Conservation (phyloP, 2,329 filamentous ascomycete species). For the Clathrospora elynae region DNA sequence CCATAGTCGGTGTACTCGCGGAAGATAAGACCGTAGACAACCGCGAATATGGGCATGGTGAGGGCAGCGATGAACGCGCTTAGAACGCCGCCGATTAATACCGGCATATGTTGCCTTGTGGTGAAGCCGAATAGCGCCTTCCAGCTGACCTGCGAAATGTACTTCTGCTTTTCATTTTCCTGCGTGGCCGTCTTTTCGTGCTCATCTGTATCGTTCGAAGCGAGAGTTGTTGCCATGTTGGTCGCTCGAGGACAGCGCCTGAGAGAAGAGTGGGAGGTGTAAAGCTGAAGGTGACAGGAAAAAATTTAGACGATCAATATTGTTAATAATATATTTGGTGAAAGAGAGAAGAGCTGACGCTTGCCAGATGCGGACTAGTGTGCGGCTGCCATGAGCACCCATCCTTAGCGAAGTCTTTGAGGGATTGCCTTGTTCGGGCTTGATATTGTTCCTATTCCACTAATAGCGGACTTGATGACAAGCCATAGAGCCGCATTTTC, state of each 20-base stretch:
- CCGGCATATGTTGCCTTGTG: constrained; percentile 61
- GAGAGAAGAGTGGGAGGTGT: neutral
- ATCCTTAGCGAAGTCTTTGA: constrained; percentile 3
- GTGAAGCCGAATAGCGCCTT: constrained; percentile 74
- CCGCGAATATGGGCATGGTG: constrained; percentile 67
- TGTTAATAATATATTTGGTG: constrained; percentile 10
- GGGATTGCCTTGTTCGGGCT: constrained; percentile 34
- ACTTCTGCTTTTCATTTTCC: constrained; percentile 28
- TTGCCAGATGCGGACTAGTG: constrained; percentile 27
- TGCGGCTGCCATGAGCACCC: constrained; percentile 1
- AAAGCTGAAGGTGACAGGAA: constrained; percentile 5
- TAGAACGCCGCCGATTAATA: constrained; percentile 61
- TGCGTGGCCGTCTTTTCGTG: constrained; percentile 17
- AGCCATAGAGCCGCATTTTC: neutral
- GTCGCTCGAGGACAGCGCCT: neutral
- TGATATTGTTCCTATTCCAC: constrained; percentile 42
- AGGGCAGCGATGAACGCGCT: constrained; percentile 65
- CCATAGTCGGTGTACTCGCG: constrained; percentile 71
- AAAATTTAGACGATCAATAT: constrained; percentile 3
- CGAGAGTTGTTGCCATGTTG: constrained; percentile 22
- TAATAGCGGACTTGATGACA: neutral
- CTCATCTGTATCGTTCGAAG: constrained; percentile 17
- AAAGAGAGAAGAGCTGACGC: constrained; percentile 20
- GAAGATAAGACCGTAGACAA: constrained; percentile 77
- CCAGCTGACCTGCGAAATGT: constrained; percentile 49